Base-by-base conservation (phyloP, 2,329 filamentous ascomycete genomes). In the Beauveria sp. region DNA sequence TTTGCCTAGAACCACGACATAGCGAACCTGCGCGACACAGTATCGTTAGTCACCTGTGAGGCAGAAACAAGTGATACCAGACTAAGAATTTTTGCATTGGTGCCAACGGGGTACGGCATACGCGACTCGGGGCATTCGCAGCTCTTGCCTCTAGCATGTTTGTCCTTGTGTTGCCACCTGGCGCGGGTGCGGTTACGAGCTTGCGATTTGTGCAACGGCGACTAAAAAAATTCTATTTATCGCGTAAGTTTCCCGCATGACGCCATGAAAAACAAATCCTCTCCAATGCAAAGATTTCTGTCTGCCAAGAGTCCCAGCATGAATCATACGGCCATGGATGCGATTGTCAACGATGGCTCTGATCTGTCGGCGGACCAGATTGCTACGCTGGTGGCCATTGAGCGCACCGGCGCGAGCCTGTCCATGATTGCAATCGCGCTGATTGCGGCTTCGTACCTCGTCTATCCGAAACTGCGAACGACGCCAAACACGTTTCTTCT, bases 401-500 rank as follows among this genome's bases (percentile, higher is more conserved):
- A 85, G 70, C 74, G 82, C 61, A 72, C 77, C 20, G 82, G 82
- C 5, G 82, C 81, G 1, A 77, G 79, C 2, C 69, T 85, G 50
- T 85, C 82, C 7, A 72, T 85, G 69, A 68, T 78, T 2, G 81
- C 80, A 1, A 79, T 85, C 16, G 63, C 74, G 20, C 68, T 80
- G 9, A 79, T 83, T 28, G 74, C 84, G 60, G 40, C 80, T 51
- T 78, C 80, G 7, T 86, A 79, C 63, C 70, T 74, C 42, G 30
- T 74, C 2, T 81, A 81, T 69, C 81, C 79, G 66, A 75, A 77
- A 22, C 72, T 85, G 16, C 78, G 81, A 10, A 83, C 81, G 3
- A 81, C 84, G 0, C 82, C 82, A 0, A 86, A 85, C 64, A 78
- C 81, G 0, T 86, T 76, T 50, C 69, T 76, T 9, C 63, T 75